A percentile compares a stretch with the other conserved stretches of the same genome.
These are phyloP conservation scores for Clathrospora elynae DNA, from an alignment of 2,329 filamentous ascomycete species.

Conservation along the genomic window DNA sequence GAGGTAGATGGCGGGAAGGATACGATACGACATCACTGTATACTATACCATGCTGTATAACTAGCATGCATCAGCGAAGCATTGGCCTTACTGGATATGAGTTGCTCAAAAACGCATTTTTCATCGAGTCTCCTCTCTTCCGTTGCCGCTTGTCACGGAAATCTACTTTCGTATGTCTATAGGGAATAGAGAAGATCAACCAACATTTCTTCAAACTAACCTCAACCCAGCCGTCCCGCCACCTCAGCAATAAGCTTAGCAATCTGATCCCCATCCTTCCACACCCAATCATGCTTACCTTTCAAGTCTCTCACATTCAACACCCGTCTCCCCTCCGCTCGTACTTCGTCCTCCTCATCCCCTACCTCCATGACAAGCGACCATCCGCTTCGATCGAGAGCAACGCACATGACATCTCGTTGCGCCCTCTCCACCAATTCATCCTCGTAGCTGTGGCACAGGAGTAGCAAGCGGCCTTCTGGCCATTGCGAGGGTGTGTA, in stretches of 20 bases:
- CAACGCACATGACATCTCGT: constrained; percentile 60
- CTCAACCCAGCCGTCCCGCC: constrained; percentile 23
- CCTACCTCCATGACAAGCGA: constrained; percentile 35
- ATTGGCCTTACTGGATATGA: constrained; percentile 25
- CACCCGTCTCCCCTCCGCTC: constrained; percentile 33
- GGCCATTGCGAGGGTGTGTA: constrained; percentile 52
- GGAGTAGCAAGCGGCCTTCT: constrained; percentile 46
- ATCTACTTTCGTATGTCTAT: constrained; percentile 22
- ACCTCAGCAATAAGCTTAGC: constrained; percentile 50
- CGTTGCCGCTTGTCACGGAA: constrained; percentile 6
- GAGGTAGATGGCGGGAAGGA: constrained; percentile 22
- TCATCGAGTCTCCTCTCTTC: constrained; percentile 23
- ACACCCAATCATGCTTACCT: constrained; percentile 68
- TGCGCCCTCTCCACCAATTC: constrained; percentile 61
- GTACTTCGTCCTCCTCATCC: constrained; percentile 32
- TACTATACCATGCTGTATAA: constrained; percentile 42
- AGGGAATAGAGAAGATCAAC: constrained; percentile 9
- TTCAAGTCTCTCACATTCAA: constrained; percentile 54
- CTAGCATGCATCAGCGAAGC: constrained; percentile 31
- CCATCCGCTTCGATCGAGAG: constrained; percentile 54
- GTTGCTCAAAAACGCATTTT: constrained; percentile 20
- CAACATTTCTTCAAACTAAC: constrained; percentile 2
- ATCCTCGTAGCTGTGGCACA: constrained; percentile 56
- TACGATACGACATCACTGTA: constrained; percentile 29
- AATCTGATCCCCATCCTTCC: constrained; percentile 64